These are phyloP conservation scores for Pseudonitzschia pungens DNA, from an alignment of 108 stramenopile species.

Conservation along the genomic window DNA sequence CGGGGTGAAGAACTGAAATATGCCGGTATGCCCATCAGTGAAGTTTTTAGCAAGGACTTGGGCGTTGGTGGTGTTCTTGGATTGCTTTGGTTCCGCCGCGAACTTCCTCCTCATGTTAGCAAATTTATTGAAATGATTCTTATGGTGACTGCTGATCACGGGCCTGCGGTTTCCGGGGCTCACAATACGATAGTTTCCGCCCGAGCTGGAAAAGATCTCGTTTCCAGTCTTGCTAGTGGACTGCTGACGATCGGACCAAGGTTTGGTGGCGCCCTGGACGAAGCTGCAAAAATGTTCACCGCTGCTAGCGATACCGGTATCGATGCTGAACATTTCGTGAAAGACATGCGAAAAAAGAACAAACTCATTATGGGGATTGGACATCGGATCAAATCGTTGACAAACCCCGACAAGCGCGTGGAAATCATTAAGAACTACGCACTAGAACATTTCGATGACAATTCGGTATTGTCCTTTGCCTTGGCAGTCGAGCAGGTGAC, in stretches of 20 bases:
- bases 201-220: conserved; percentile 90
- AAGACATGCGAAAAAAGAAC: conserved; percentile 75
- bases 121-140: conserved; percentile 94
- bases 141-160: conserved; percentile 90
- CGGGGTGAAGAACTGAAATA: conserved; percentile 89
- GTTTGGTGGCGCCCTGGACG: conserved; percentile 92
- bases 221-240: conserved; percentile 83
- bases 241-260: conserved; percentile 89
- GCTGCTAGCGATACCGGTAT: conserved; percentile 71
- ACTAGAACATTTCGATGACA: conserved; percentile 74
- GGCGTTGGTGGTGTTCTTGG: conserved; percentile 88
- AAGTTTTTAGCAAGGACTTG: conserved; percentile 79
- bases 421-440: conserved; percentile 88
- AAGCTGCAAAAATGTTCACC: conserved; percentile 74
- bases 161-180: conserved; percentile 85
- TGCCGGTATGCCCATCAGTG: conserved; percentile 86
- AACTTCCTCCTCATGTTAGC: conserved; percentile 83
- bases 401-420: conserved; percentile 89
- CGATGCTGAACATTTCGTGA: conserved; percentile 73
- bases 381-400: conserved; percentile 80
- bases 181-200: conserved; percentile 94
- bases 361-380: conserved; percentile 95
- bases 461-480: conserved; percentile 84
- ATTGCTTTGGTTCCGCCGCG: conserved; percentile 90
- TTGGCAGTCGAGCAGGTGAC: conserved; percentile 88